Conservation (phyloP, 768 basidiomycete genomes). For the Harrya chromipes region DNA sequence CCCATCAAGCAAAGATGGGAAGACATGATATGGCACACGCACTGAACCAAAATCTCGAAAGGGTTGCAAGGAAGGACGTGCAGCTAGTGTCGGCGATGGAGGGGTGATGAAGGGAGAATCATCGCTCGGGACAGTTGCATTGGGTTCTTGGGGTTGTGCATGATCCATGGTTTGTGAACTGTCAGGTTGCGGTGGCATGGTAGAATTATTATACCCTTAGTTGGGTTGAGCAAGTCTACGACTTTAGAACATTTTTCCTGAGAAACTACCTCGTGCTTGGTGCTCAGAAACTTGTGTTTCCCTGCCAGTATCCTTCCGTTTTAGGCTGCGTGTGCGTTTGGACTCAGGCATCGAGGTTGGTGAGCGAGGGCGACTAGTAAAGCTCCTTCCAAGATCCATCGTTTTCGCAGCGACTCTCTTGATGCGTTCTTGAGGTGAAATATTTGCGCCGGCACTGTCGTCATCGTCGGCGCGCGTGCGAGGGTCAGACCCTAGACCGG, state of each 20-base stretch:
- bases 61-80: conserved; percentile 46
- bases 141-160: conserved; percentile 3
- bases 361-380: conserved; percentile 39
- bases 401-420: conserved; percentile 57
- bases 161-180: conserved; percentile 5
- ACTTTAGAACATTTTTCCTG: conserved; percentile 18
- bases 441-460: conserved; percentile 25
- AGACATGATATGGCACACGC: conserved; percentile 26
- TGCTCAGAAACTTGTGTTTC: conserved; percentile 27
- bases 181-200: conserved; percentile 24
- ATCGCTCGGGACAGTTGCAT: conserved; percentile 30
- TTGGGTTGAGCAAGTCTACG: conserved; percentile 7
- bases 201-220: conserved; percentile 11
- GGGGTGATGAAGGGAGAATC: conserved; percentile 73
- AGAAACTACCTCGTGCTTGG: conserved; percentile 31
- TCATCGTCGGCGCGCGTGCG: conserved; percentile 30
- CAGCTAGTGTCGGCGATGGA: conserved; percentile 55
- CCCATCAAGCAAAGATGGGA: background rate
- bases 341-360: conserved; percentile 32
- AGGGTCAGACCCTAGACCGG: conserved; percentile 28
- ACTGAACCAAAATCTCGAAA: conserved; percentile 75
- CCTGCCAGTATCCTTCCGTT: conserved; percentile 48
- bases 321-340: conserved; percentile 56
- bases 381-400: conserved; percentile 61
- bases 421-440: conserved; percentile 42